Evolutionary conservation across 805 yeast species (phyloP).

Genomic region (Candida sonorensis): DNA sequence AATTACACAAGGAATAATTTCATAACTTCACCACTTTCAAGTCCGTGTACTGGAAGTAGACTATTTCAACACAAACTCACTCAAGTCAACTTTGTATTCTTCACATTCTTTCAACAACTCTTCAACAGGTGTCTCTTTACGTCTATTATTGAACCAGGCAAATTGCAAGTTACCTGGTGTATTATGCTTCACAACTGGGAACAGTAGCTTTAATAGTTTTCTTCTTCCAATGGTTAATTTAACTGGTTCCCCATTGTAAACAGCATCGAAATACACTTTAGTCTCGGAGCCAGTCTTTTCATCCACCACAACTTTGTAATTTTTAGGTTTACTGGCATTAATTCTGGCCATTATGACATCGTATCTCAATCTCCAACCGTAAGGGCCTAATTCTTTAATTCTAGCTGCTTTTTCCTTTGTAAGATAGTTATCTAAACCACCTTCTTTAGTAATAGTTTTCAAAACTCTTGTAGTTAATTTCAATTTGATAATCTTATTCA

Average conservation of each 20-base stretch:
- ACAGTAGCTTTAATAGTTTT: conserved; percentile 48
- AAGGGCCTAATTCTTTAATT: conserved; percentile 84
- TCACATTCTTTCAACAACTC: conserved; percentile 47
- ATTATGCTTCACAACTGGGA: conserved; percentile 38
- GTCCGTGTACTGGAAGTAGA: too few relatives aligned
- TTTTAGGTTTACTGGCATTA: conserved; percentile 33
- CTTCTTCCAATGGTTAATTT: conserved; percentile 60
- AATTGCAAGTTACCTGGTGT: conserved; percentile 38
- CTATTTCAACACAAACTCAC: conserved; percentile 10
- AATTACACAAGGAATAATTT: too few relatives aligned
- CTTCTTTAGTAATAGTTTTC: conserved; percentile 84
- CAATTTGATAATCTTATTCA: conserved; percentile 49
- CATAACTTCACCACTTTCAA: too few relatives aligned
- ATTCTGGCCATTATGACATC: conserved; percentile 47
- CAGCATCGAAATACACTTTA: conserved; percentile 45
- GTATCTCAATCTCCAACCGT: conserved; percentile 87
- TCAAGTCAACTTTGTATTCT: conserved; percentile 32
- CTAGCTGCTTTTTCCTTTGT: conserved; percentile 84
- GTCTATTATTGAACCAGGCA: conserved; percentile 39
- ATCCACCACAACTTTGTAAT: conserved; percentile 24
- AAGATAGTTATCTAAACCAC: conserved; percentile 88
- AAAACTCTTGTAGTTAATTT: conserved; percentile 75
- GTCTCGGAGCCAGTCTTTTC: conserved; percentile 25
- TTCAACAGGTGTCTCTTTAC: conserved; percentile 37
- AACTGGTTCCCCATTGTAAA: conserved; percentile 33